Base-by-base conservation (phyloP, 768 basidiomycete species). In the Boletellus sp. region DNA sequence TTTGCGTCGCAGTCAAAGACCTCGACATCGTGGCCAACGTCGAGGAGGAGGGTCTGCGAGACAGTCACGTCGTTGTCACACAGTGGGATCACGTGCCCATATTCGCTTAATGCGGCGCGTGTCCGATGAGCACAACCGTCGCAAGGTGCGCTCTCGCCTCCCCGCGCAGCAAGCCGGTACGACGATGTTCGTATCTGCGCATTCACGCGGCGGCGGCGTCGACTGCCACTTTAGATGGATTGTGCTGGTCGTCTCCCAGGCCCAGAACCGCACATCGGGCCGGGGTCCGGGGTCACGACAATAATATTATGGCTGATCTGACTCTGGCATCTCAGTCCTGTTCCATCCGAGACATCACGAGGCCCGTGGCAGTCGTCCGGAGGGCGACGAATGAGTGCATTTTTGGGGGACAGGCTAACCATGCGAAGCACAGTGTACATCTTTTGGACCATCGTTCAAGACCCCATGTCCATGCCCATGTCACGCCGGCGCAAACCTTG, bases 1-100 rank as follows among this genome's bases (percentile, higher is more conserved):
- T 73, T 67, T 93, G 84, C 3, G 86, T 77, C 24, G 90, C 75
- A n/a, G 87, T 90, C 55, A 89, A 69, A 13, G 65, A 64, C 54
- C 83, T 65, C 61, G 88, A 88, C 88, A 90, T 90, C 49, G 67
- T 65, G 56, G 58, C 23, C 51, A 51, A 55, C 59, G 56, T 54
- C 41, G 44, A 57, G 46, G 48, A 45, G 34, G n/a, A 11, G 17
- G 32, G 16, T 23, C 16, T 17, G 42, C 31, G 28, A 36, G 45
- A 24, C 9, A n/a, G 38, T 20, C 28, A 24, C 38, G 34, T 34
- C 47, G 32, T 28, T 41, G 8, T 47, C 46, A 50, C 53, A 42
- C 47, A 35, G 47, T 50, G 51, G 41, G 48, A 45, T 62, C 65
- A 66, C 54, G 60, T 69, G 65, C 6, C 13, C 17, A n/a, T 6